Evolutionary conservation across 306 rosid species (phyloP).

Genomic region (Myrica gale): DNA sequence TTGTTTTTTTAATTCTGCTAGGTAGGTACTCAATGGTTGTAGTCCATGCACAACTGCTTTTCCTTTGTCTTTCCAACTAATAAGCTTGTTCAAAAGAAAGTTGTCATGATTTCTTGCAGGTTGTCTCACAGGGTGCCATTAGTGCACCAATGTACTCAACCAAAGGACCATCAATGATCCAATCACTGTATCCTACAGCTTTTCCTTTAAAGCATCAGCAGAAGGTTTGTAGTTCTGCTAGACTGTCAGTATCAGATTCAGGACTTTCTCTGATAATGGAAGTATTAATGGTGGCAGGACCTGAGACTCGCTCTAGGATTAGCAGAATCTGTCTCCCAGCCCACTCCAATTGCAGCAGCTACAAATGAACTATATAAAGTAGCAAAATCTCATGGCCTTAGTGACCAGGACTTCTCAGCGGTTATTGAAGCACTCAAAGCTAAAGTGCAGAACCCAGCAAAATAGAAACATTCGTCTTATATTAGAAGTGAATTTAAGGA

Average conservation of each 20-base stretch:
- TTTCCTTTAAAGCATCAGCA: slow-evolving; percentile 97
- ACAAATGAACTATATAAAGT: slow-evolving; percentile 90
- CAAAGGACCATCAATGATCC: slow-evolving; percentile 92
- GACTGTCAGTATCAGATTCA: neutral
- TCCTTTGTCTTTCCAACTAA: neutral
- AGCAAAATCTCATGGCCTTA: slow-evolving; percentile 81
- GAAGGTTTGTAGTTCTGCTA: slow-evolving; percentile 54
- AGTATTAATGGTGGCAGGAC: slow-evolving; percentile 56
- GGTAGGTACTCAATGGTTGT: neutral
- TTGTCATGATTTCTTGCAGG: slow-evolving; percentile 42
- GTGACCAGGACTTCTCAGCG: slow-evolving; percentile 92
- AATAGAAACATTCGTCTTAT: slow-evolving; percentile 18
- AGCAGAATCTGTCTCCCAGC: slow-evolving; percentile 89
- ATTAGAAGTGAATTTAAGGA: neutral
- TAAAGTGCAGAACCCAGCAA: slow-evolving; percentile 47
- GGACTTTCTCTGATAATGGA: neutral
- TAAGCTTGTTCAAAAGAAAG: neutral
- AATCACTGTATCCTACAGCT: slow-evolving; percentile 78
- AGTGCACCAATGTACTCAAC: slow-evolving; percentile 83
- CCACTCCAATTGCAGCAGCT: slow-evolving; percentile 89
- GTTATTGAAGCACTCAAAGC: slow-evolving; percentile 86
- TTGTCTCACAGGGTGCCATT: slow-evolving; percentile 93
- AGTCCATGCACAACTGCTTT: neutral
- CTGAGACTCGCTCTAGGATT: slow-evolving; percentile 86
- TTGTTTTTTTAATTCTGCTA: neutral